These are phyloP conservation scores for Harringtonia lauricola DNA, from an alignment of 2,329 filamentous ascomycete genomes.

Conservation along the genomic window DNA sequence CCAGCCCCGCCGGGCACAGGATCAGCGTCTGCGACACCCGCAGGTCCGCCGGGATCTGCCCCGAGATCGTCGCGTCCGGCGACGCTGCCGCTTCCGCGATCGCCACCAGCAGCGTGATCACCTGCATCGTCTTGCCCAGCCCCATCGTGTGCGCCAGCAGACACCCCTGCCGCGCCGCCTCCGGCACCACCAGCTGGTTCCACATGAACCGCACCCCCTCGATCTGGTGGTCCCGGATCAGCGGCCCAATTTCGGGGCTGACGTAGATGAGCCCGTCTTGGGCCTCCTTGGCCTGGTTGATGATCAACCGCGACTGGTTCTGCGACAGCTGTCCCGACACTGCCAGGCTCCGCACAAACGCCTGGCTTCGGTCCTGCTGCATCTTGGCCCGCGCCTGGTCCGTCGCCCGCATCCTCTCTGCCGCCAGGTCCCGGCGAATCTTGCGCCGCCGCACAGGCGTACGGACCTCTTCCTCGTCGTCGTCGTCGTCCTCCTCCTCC, in stretches of 20 bases:
- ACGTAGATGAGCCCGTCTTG: slow-evolving; percentile 53
- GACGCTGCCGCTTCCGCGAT: slow-evolving; percentile 57
- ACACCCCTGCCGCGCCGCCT: slow-evolving; percentile 56
- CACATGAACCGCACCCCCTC: slow-evolving; percentile 79
- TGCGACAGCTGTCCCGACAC: slow-evolving; percentile 28
- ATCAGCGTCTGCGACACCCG: slow-evolving; percentile 55
- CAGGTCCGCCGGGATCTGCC: slow-evolving; percentile 59
- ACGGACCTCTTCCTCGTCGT: slow-evolving; percentile 11
- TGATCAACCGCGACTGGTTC: slow-evolving; percentile 42
- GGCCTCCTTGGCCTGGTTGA: slow-evolving; percentile 56
- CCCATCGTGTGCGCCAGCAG: slow-evolving; percentile 87
- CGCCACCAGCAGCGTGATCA: slow-evolving; percentile 70
- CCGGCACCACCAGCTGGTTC: slow-evolving; percentile 62
- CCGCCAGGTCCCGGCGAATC: slow-evolving; percentile 35
- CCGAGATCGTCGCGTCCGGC: slow-evolving; percentile 38
- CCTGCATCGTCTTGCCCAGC: slow-evolving; percentile 84
- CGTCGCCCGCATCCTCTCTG: slow-evolving; percentile 41
- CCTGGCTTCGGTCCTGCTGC: slow-evolving; percentile 40
- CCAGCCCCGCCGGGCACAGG: slow-evolving; percentile 62
- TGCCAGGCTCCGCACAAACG: slow-evolving; percentile 34
- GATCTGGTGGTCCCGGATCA: slow-evolving; percentile 72
- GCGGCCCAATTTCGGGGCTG: slow-evolving; percentile 47
- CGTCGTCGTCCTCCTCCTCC: slow-evolving; percentile 4
- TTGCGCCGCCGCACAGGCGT: slow-evolving; percentile 34
- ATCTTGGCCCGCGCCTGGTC: slow-evolving; percentile 42